Evolutionary conservation across 106 monocot species (phyloP).

Genomic region (Xerophyta viscosa): DNA sequence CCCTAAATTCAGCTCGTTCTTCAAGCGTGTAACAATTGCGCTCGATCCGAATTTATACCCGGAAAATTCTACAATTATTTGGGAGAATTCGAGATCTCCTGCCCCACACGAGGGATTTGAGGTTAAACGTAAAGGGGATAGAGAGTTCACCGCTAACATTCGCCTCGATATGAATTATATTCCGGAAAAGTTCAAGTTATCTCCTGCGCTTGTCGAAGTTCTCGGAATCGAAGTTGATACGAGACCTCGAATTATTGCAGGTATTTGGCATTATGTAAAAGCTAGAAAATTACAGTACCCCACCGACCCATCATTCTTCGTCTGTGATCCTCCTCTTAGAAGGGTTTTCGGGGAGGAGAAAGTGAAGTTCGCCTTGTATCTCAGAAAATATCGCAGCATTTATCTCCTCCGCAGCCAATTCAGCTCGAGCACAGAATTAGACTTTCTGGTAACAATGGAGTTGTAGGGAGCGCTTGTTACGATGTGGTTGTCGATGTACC

Average conservation of each 20-base stretch:
- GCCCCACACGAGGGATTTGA: slow-evolving; percentile 86
- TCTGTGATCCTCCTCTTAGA: slow-evolving; percentile 70
- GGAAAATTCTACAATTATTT: slow-evolving; percentile 70
- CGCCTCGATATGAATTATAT: slow-evolving; percentile 84
- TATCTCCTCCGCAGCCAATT: slow-evolving; percentile 67
- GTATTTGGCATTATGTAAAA: slow-evolving; percentile 95
- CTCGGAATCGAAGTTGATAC: slow-evolving; percentile 90
- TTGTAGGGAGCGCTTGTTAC: slow-evolving; percentile 67
- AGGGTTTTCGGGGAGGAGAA: slow-evolving; percentile 91
- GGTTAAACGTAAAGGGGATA: slow-evolving; percentile 92
- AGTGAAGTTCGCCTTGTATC: slow-evolving; percentile 86
- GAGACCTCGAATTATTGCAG: slow-evolving; percentile 72
- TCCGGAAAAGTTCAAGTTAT: slow-evolving; percentile 87
- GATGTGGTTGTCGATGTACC: slow-evolving; percentile 89
- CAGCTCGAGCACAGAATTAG: slow-evolving; percentile 69
- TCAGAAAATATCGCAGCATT: slow-evolving; percentile 94
- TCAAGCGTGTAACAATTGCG: slow-evolving; percentile 59
- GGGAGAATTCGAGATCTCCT: slow-evolving; percentile 72
- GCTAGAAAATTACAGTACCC: slow-evolving; percentile 92
- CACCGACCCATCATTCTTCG: slow-evolving; percentile 75
- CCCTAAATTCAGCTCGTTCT: slow-evolving; percentile 90
- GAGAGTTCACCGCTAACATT: slow-evolving; percentile 64
- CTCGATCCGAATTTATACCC: slow-evolving; percentile 74
- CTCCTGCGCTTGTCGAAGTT: slow-evolving; percentile 61
- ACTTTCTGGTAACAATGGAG: slow-evolving; percentile 64